Conservation (phyloP, 345 rosid species). For the Hirschfeldia incana region DNA sequence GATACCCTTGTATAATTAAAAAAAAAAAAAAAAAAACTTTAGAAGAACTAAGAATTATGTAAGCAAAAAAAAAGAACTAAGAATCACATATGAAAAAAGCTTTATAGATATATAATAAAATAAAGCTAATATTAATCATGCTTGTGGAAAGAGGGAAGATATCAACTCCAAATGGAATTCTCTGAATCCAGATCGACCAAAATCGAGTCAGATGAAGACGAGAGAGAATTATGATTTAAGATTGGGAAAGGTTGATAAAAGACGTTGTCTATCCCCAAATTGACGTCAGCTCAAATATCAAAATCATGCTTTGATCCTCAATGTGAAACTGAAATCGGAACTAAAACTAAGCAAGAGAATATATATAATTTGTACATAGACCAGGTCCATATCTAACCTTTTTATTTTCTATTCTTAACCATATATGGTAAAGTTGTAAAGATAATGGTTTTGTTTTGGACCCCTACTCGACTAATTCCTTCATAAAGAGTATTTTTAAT, state of each 20-base stretch:
- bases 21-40: no score
- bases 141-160: neutral
- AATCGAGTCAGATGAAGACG: slow-evolving; percentile 27
- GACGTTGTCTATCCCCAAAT: slow-evolving; percentile 22
- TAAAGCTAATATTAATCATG: neutral
- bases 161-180: slow-evolving; percentile 18
- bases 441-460: neutral
- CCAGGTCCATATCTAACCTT: slow-evolving; percentile 1
- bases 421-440: neutral
- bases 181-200: slow-evolving; percentile 22
- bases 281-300: slow-evolving; percentile 15
- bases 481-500: neutral
- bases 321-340: slow-evolving; percentile 7
- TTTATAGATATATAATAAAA: neutral
- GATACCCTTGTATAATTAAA: no score
- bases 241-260: slow-evolving; percentile 26
- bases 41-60: no score
- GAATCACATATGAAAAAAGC: neutral
- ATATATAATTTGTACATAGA: neutral
- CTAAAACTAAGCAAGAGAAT: slow-evolving; percentile 4
- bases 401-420: neutral
- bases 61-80: neutral
- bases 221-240: neutral
- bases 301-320: neutral
- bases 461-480: neutral